Conservation (phyloP, 257 asterid species). For the Linaria vulgaris region DNA sequence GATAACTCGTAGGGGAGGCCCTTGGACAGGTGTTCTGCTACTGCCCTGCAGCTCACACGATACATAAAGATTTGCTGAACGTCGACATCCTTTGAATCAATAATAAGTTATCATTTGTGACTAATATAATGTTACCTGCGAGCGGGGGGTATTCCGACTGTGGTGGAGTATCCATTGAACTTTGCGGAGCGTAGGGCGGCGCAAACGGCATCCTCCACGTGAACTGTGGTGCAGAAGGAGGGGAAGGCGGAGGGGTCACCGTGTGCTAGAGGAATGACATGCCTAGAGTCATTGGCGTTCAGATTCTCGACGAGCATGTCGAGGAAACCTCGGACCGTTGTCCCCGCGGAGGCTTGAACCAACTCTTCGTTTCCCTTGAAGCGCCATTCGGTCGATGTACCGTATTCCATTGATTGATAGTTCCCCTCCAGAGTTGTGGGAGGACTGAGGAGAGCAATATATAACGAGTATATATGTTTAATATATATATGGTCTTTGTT, state of each 20-base stretch:
- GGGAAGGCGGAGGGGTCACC: conserved; percentile 92
- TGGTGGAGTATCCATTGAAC: conserved; percentile 70
- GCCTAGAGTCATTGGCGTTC: conserved; percentile 41
- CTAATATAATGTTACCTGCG: no score
- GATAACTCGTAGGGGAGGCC: conserved; percentile 71
- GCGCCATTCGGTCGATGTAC: conserved; percentile 40
- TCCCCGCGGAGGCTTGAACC: conserved; percentile 40
- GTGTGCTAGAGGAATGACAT: conserved; percentile 62
- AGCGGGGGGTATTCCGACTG: conserved; percentile 60
- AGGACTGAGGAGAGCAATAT: no score
- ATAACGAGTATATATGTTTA: no score
- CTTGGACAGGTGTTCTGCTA: conserved; percentile 76
- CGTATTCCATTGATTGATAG: conserved; percentile 40
- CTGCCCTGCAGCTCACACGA: conserved; percentile 57
- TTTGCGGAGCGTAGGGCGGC: conserved; percentile 57
- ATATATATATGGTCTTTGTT: no score
- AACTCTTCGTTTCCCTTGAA: conserved; percentile 50
- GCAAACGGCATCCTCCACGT: conserved; percentile 64
- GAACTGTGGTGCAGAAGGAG: conserved; percentile 51
- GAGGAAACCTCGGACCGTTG: conserved; percentile 59
- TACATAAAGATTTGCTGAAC: conserved; percentile 3
- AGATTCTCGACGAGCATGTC: conserved; percentile 39
- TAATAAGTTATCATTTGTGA: background rate
- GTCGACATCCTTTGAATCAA: background rate
- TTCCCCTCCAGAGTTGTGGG: no score